These are phyloP conservation scores for Suhomyces taliae DNA, from an alignment of 1,139 yeast species.

Conservation along the genomic window DNA sequence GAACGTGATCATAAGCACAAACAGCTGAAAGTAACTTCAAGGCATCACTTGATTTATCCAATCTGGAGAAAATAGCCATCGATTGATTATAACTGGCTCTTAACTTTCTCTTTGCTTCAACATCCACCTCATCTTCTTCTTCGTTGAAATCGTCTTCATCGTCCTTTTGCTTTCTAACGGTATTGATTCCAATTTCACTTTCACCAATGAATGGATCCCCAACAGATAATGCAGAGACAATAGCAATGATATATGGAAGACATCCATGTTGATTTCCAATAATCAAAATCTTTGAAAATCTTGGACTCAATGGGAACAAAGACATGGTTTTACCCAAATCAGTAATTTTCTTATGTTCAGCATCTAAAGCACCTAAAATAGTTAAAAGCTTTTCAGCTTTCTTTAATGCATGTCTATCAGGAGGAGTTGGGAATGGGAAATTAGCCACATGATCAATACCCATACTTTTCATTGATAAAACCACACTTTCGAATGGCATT, in stretches of 20 bases:
- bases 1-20: slow-evolving; percentile 84
- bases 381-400: slow-evolving; percentile 70
- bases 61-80: slow-evolving; percentile 57
- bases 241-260: slow-evolving; percentile 80
- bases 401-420: slow-evolving; percentile 59
- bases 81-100: slow-evolving; percentile 56
- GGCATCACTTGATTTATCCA: slow-evolving; percentile 76
- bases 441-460: slow-evolving; percentile 88
- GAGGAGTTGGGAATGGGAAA: slow-evolving; percentile 97
- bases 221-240: slow-evolving; percentile 90
- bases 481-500: slow-evolving; percentile 96
- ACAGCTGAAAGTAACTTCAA: slow-evolving; percentile 76
- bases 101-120: slow-evolving; percentile 41
- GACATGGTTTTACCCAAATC: slow-evolving; percentile 85
- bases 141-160: slow-evolving; percentile 32
- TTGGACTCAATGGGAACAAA: slow-evolving; percentile 87
- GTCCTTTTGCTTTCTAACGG: slow-evolving; percentile 14
- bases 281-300: slow-evolving; percentile 86
- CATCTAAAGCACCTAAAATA: slow-evolving; percentile 77
- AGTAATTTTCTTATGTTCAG: slow-evolving; percentile 53
- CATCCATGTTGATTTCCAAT: slow-evolving; percentile 87
- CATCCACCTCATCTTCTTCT: slow-evolving; percentile 29
- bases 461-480: slow-evolving; percentile 93
- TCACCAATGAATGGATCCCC: slow-evolving; percentile 88
- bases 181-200: slow-evolving; percentile 62